Percentiles rank a stretch among this genome's conserved stretches.
Conservation (phyloP, 2,329 filamentous ascomycete species). For the Ascochyta pisi region DNA sequence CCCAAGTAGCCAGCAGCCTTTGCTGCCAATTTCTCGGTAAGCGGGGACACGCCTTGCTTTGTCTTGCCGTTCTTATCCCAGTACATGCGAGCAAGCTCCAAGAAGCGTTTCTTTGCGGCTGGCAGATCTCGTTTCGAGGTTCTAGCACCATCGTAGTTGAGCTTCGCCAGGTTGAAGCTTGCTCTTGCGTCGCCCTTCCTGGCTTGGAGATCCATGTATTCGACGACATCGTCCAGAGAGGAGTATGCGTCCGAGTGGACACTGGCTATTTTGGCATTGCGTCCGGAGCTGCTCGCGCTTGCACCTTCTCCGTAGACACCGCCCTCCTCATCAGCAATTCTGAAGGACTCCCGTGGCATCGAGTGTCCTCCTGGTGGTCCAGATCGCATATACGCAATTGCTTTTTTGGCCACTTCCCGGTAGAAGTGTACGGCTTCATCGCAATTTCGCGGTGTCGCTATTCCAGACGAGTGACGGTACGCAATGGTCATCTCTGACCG, state of each 20-base stretch:
- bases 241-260: slow-evolving; percentile 82
- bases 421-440: slow-evolving; percentile 87
- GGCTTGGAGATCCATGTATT: slow-evolving; percentile 90
- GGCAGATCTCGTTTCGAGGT: slow-evolving; percentile 75
- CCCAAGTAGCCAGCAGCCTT: slow-evolving; percentile 89
- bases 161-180: slow-evolving; percentile 81
- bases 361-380: slow-evolving; percentile 87
- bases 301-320: slow-evolving; percentile 96
- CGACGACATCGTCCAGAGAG: slow-evolving; percentile 89
- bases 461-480: slow-evolving; percentile 83
- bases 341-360: slow-evolving; percentile 78
- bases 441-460: slow-evolving; percentile 85
- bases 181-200: slow-evolving; percentile 89
- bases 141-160: slow-evolving; percentile 87
- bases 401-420: slow-evolving; percentile 91
- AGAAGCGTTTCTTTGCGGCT: slow-evolving; percentile 80
- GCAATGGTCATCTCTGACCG: slow-evolving; percentile 93
- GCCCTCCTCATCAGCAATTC: slow-evolving; percentile 87
- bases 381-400: slow-evolving; percentile 83
- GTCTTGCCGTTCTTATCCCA: slow-evolving; percentile 82
- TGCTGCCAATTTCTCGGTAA: slow-evolving; percentile 77
- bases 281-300: slow-evolving; percentile 85
- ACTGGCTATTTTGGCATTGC: slow-evolving; percentile 76
- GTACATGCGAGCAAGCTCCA: slow-evolving; percentile 77
- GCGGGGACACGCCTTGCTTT: slow-evolving; percentile 71